Evolutionary conservation across 2,329 filamentous ascomycete genomes (phyloP).

Genomic region (Phialophora verrucosa): DNA sequence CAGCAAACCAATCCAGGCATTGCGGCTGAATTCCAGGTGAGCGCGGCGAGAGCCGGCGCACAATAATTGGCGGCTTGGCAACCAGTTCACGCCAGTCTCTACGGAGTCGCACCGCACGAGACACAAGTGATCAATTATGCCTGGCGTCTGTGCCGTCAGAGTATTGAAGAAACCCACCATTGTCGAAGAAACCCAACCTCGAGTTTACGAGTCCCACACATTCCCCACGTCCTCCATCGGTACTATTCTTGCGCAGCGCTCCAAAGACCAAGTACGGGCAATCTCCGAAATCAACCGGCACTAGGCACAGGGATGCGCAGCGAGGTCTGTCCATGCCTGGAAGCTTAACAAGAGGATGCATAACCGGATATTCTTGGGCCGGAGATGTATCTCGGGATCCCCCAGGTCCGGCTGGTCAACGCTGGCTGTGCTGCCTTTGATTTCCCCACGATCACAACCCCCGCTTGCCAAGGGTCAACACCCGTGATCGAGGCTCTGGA

Average conservation of each 20-base stretch:
- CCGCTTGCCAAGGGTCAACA: not conserved
- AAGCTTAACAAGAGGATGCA: not conserved
- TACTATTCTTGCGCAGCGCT: not conserved
- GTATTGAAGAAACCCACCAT: not conserved
- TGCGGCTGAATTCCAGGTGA: not conserved
- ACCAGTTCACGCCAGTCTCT: not conserved
- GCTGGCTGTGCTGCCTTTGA: not conserved
- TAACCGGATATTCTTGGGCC: not conserved
- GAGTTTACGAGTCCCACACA: not conserved
- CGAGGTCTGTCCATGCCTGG: not conserved
- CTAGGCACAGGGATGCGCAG: no score
- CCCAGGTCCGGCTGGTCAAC: not conserved
- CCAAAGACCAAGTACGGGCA: not conserved
- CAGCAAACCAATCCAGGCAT: not conserved
- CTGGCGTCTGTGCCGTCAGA: not conserved
- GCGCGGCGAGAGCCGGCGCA: not conserved
- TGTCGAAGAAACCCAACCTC: not conserved
- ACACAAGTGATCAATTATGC: not conserved
- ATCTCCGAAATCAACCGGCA: not conserved
- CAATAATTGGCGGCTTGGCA: not conserved
- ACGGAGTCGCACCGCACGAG: not conserved
- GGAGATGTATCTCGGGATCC: not conserved
- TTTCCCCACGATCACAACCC: not conserved
- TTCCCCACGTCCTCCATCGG: not conserved
- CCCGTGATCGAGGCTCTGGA: not conserved